phyloP scores from a whole-genome alignment of 495 filamentous ascomycete genomes.

The Massariosphaeria phaeospora region DNA sequence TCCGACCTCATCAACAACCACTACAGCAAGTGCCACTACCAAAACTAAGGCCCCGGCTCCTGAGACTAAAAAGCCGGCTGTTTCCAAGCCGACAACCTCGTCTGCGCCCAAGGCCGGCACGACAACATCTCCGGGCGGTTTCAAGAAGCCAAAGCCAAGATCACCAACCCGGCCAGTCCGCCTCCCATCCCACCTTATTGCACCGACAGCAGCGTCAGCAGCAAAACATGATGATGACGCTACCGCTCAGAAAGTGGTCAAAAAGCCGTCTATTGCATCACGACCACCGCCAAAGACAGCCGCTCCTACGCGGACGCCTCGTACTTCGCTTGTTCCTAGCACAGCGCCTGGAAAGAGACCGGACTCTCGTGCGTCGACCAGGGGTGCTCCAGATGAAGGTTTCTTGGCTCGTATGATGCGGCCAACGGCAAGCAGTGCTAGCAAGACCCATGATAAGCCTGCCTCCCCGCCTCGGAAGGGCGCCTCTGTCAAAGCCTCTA shows the following conservation, averaged over 20 bases:
- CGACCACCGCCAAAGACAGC: constrained; percentile 30
- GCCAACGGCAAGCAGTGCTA: constrained; percentile 72
- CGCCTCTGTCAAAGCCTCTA: constrained; percentile 7
- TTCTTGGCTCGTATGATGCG: constrained; percentile 94
- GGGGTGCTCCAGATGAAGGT: constrained; percentile 50
- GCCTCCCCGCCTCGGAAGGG: constrained; percentile 22
- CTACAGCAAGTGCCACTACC: constrained; percentile 8
- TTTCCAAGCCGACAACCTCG: constrained; percentile 2
- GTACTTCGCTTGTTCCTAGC: constrained; percentile 18
- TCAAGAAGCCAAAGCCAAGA: constrained; percentile 37
- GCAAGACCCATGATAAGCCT: constrained; percentile 69
- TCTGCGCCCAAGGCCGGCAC: constrained; percentile 32
- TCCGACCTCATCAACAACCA: constrained; percentile 7
- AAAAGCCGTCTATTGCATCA: constrained; percentile 31
- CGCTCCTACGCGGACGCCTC: constrained; percentile 26
- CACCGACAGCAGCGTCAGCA: constrained; percentile 40
- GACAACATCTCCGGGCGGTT: constrained; percentile 27
- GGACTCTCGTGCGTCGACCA: constrained; percentile 43
- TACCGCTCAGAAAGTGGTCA: constrained; percentile 15
- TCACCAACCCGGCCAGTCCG: constrained; percentile 40
- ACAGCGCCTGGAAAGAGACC: constrained; percentile 29
- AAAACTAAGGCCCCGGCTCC: constrained; percentile 20
- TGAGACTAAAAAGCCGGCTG: constrained; percentile 17
- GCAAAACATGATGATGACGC: constrained; percentile 38
- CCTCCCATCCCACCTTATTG: constrained; percentile 40